Evolutionary conservation across 257 asterid species (phyloP).

Genomic region (Solanum bulbocastanum): DNA sequence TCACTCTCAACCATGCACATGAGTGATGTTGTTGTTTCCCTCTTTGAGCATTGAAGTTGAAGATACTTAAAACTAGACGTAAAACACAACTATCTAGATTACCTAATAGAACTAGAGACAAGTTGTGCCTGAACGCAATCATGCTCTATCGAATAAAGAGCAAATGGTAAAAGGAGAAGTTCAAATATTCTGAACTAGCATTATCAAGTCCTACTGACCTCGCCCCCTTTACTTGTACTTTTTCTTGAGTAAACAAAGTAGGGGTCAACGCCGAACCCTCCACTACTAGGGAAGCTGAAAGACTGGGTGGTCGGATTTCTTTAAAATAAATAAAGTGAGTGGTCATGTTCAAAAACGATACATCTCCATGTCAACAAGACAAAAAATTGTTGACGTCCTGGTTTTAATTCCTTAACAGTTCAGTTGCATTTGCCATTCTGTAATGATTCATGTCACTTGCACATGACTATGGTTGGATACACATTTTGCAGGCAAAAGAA

Average conservation of each 20-base stretch:
- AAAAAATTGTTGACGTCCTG: neutral
- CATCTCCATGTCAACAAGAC: neutral
- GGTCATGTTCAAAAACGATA: neutral
- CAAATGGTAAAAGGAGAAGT: neutral
- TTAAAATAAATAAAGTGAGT: neutral
- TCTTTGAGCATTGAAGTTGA: neutral
- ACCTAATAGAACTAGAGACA: neutral
- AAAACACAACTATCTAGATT: neutral
- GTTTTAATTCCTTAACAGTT: neutral
- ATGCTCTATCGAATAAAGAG: neutral
- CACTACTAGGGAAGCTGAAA: neutral
- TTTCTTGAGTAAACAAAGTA: neutral
- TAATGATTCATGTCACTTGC: neutral
- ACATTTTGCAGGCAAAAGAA: constrained; percentile 61
- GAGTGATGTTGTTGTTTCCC: neutral
- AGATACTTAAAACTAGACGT: neutral
- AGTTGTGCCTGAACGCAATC: neutral
- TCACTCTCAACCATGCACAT: neutral
- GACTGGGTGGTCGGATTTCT: neutral
- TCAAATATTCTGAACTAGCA: neutral
- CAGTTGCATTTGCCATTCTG: neutral
- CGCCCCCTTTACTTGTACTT: neutral
- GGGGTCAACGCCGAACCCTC: neutral
- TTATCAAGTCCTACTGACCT: neutral
- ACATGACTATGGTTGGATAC: neutral